Evolutionary conservation across 176 grass and related monocot genomes (phyloP), one percentile per base, ranked within the genome.

Genomic region (Tillandsia leiboldiana): DNA sequence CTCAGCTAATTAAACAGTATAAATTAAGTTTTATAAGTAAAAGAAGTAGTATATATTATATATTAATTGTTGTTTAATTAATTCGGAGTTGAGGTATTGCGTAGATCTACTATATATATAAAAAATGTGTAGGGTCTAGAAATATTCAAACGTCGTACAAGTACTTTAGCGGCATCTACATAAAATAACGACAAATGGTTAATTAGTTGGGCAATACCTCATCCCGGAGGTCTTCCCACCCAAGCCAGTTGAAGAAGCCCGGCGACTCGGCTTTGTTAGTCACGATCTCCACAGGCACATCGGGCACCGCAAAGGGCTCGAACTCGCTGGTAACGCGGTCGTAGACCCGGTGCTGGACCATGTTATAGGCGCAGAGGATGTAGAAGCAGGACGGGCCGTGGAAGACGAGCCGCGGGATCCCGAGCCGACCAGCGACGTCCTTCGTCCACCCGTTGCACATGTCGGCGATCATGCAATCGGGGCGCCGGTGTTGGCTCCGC

Each of bases 361-460:
- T 65, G 53, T 80, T 74, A 71, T 83, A 62, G 49, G 66, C 67
- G 28, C 76, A 59, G 26, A 82, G 71, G 66, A 83, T 51, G 1
- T 75, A 69, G 75, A 92, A 88, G 33, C 85, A 84, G 4, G 47
- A 23, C 51, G 80, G 76, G 0, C 82, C 79, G 10, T 88, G 80
- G 78, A 88, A 92, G 58, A 85, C 67, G 28, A 86, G 78, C 23
- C 80, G 79, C 0, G 80, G 80, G 18, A 52, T 57, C 20, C 82
- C 61, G 61, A 92, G 80, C 3, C 83, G 81, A 0, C 76, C 58
- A 61, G 85, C 89, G 6, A 88, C 51, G 14, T 48, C 49, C 2
- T 2, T 64, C 50, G 85, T 84, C 89, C 79, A 88, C 3, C 70
- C 72, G 74, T 92, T 63, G 56, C 79, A 83, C 53, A 78, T 79